These are phyloP conservation scores for Plectranthus barbatus DNA, from an alignment of 257 asterid species.

Conservation along the genomic window DNA sequence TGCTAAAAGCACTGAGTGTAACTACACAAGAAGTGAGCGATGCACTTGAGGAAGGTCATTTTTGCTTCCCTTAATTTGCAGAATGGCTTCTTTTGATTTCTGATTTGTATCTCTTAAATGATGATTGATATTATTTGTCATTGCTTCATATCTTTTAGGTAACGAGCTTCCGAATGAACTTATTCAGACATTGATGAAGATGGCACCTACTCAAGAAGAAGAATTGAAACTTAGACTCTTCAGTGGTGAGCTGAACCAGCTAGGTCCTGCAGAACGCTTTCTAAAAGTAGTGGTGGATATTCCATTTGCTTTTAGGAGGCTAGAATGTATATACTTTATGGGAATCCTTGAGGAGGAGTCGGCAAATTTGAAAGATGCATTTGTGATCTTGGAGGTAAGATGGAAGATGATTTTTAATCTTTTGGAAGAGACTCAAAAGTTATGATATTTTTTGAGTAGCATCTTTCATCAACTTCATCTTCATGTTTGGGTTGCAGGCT, in stretches of 20 bases:
- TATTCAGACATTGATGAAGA: constrained; percentile 51
- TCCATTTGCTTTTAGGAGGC: constrained; percentile 61
- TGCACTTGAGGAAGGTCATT: constrained; percentile 89
- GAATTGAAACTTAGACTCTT: constrained; percentile 56
- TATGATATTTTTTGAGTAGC: too few relatives aligned
- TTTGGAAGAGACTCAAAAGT: neutral
- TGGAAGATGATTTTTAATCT: neutral
- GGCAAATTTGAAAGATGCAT: constrained; percentile 32
- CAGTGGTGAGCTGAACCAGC: constrained; percentile 35
- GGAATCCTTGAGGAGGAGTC: constrained; percentile 53
- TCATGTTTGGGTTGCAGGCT: constrained; percentile 26
- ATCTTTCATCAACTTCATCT: too few relatives aligned
- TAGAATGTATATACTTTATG: constrained; percentile 54
- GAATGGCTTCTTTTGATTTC: neutral
- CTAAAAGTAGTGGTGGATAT: constrained; percentile 57
- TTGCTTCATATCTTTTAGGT: constrained; percentile 29
- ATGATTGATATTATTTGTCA: neutral
- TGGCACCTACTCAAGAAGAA: constrained; percentile 73
- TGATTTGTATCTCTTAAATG: neutral
- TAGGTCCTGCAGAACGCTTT: constrained; percentile 69
- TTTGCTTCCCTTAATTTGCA: constrained; percentile 8
- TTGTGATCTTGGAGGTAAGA: constrained; percentile 48
- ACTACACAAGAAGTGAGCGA: constrained; percentile 87
- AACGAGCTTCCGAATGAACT: constrained; percentile 62
- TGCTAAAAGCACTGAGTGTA: constrained; percentile 88